A percentile compares a stretch with the other conserved stretches of the same genome.
phyloP scores from a whole-genome alignment of 73 alveolate species.

The Vitrella brassicaformis region DNA sequence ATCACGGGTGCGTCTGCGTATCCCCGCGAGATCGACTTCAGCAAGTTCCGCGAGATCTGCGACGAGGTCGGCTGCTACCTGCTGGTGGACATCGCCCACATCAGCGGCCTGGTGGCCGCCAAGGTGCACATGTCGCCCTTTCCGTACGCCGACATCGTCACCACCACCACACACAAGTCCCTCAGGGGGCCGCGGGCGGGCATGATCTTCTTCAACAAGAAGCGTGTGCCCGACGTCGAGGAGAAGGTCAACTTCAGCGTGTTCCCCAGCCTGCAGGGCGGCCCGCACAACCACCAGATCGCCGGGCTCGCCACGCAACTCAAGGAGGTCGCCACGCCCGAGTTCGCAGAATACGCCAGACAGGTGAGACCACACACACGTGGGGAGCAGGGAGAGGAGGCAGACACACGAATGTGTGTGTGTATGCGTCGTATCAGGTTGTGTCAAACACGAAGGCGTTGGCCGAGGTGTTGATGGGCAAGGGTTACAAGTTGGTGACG shows the following conservation, averaged over 20 bases:
- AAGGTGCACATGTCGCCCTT: slow-evolving; percentile 68
- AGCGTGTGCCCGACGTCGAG: slow-evolving; percentile 43
- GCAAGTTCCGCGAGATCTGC: slow-evolving; percentile 54
- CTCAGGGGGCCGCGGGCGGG: slow-evolving; percentile 91
- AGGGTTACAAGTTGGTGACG: slow-evolving; percentile 59
- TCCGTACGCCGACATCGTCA: slow-evolving; percentile 80
- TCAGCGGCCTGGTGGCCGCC: slow-evolving; percentile 73
- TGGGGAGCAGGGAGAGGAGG: background rate
- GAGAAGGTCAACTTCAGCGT: slow-evolving; percentile 69
- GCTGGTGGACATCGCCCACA: slow-evolving; percentile 86
- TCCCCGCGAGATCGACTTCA: slow-evolving; percentile 76
- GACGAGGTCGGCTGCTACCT: slow-evolving; percentile 76
- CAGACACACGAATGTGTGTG: background rate
- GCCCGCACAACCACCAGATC: slow-evolving; percentile 85
- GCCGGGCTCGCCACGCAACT: slow-evolving; percentile 77
- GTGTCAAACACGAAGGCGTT: slow-evolving; percentile 60
- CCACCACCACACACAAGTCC: slow-evolving; percentile 89
- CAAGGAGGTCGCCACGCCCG: slow-evolving; percentile 64
- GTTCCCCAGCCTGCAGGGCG: slow-evolving; percentile 87
- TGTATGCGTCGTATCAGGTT: slow-evolving; percentile 31
- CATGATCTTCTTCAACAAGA: slow-evolving; percentile 63
- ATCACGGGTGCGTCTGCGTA: slow-evolving; percentile 72
- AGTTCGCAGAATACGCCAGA: slow-evolving; percentile 59
- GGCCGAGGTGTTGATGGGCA: slow-evolving; percentile 59
- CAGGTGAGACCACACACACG: background rate